A percentile compares a stretch with the other conserved stretches of the same genome.
Evolutionary conservation across 306 rosid species (phyloP).

Genomic region (Quercus agrifolia): DNA sequence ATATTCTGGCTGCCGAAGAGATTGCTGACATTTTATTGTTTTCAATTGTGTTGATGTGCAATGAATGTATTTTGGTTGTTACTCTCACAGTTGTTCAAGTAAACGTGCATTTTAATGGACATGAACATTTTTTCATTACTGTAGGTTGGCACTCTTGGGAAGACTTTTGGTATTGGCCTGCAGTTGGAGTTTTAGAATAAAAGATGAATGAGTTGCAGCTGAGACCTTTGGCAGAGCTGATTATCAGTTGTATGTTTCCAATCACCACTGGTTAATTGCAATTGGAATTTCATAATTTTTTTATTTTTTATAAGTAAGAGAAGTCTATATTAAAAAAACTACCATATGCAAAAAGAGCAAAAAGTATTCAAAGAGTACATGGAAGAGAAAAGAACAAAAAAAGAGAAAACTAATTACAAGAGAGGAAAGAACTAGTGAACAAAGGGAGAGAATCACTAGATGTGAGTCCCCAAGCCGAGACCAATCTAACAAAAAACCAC

Average conservation of each 20-base stretch:
- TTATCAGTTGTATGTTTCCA: constrained; percentile 23
- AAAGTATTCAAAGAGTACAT: too few species aligned
- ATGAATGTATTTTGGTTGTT: not conserved
- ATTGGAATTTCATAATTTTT: not conserved
- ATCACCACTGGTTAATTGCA: constrained; percentile 5
- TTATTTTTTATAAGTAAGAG: not conserved
- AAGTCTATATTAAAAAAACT: too few species aligned
- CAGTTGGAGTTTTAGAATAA: constrained; percentile 2
- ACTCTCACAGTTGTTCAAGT: not conserved
- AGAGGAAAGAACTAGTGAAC: too few species aligned
- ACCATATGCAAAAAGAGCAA: too few species aligned
- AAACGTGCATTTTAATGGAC: not conserved
- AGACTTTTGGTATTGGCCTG: not conserved
- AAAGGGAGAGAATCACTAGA: too few species aligned
- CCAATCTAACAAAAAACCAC: too few species aligned
- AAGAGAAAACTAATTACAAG: too few species aligned
- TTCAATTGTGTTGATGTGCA: not conserved
- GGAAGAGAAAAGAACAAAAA: too few species aligned
- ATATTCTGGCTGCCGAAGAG: not conserved
- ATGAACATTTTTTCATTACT: not conserved
- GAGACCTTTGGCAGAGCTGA: not conserved
- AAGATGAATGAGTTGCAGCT: constrained; percentile 1
- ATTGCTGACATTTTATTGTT: not conserved
- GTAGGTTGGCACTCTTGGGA: not conserved
- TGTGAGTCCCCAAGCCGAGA: too few species aligned